phyloP scores from a whole-genome alignment of 2,329 filamentous ascomycete species.

The Didymella arachidicola region DNA sequence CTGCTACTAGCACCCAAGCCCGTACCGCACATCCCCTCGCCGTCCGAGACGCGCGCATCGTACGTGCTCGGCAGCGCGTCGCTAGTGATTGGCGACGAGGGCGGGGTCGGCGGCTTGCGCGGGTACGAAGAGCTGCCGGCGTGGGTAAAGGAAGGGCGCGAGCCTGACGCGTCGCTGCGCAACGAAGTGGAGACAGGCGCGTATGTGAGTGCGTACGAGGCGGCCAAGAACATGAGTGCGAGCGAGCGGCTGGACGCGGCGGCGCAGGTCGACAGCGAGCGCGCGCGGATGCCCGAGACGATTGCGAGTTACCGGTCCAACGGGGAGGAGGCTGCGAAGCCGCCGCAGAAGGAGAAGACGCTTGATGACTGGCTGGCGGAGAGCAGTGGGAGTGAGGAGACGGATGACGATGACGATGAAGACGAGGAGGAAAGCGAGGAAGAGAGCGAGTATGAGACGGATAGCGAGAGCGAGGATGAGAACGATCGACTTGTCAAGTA shows the following conservation, averaged over 20 bases:
- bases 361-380: constrained; percentile 90
- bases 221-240: constrained; percentile 61
- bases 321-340: constrained; percentile 24
- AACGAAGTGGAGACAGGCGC: constrained; percentile 57
- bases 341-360: constrained; percentile 70
- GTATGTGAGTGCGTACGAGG: constrained; percentile 44
- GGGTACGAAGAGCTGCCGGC: constrained; percentile 85
- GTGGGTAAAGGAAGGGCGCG: constrained; percentile 82
- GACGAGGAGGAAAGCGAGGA: constrained; percentile 63
- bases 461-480: constrained; percentile 57
- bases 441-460: constrained; percentile 65
- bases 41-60: constrained; percentile 80
- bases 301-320: constrained; percentile 55
- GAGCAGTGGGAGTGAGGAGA: constrained; percentile 57
- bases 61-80: constrained; percentile 85
- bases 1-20: constrained; percentile 94
- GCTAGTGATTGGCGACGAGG: constrained; percentile 80
- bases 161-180: constrained; percentile 78
- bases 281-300: constrained; percentile 47
- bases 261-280: constrained; percentile 42
- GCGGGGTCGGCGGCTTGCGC: constrained; percentile 70
- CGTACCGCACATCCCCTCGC: constrained; percentile 86
- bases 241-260: constrained; percentile 70
- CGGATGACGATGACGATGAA: constrained; percentile 65
- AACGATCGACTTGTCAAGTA: constrained; percentile 49